phyloP scores from a whole-genome alignment of 495 filamentous ascomycete species.

The Choiromyces venosus region DNA sequence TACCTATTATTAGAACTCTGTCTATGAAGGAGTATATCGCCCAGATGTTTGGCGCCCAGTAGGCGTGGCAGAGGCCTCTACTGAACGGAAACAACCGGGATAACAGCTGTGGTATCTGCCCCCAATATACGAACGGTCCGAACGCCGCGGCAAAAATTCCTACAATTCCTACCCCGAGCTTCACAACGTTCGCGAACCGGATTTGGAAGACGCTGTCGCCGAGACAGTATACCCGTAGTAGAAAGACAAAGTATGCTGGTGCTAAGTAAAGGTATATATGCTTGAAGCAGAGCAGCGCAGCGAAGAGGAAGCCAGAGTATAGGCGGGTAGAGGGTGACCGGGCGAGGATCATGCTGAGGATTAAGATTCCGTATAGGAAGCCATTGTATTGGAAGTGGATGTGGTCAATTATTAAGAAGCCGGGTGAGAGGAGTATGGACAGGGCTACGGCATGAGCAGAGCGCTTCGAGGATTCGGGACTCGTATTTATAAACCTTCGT shows the following conservation, averaged over 20 bases:
- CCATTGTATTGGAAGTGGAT: conserved; percentile 99
- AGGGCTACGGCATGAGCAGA: conserved; percentile 81
- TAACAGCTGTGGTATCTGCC: conserved; percentile 81
- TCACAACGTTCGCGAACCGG: conserved; percentile 68
- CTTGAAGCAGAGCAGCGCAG: conserved; percentile 81
- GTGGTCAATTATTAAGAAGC: conserved; percentile 93
- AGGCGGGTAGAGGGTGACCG: conserved; percentile 72
- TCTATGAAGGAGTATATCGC: conserved; percentile 92
- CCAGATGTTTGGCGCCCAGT: conserved; percentile 98
- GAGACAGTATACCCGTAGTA: conserved; percentile 84
- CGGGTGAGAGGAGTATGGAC: conserved; percentile 85
- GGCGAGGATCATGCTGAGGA: conserved; percentile 76
- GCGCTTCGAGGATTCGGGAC: conserved; percentile 58
- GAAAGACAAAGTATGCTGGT: conserved; percentile 90
- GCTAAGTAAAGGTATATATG: conserved; percentile 98
- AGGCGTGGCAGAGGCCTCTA: conserved; percentile 87
- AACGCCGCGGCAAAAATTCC: conserved; percentile 77
- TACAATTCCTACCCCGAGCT: conserved; percentile 68
- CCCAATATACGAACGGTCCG: conserved; percentile 78
- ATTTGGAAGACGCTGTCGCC: conserved; percentile 71
- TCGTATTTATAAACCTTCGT: conserved; percentile 64
- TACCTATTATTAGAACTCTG: conserved; percentile 60
- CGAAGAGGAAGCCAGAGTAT: conserved; percentile 73
- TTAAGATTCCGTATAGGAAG: conserved; percentile 82
- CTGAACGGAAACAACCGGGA: conserved; percentile 89